Conservation (phyloP, 2,329 filamentous ascomycete species). For the Xenoacremonium recifei region DNA sequence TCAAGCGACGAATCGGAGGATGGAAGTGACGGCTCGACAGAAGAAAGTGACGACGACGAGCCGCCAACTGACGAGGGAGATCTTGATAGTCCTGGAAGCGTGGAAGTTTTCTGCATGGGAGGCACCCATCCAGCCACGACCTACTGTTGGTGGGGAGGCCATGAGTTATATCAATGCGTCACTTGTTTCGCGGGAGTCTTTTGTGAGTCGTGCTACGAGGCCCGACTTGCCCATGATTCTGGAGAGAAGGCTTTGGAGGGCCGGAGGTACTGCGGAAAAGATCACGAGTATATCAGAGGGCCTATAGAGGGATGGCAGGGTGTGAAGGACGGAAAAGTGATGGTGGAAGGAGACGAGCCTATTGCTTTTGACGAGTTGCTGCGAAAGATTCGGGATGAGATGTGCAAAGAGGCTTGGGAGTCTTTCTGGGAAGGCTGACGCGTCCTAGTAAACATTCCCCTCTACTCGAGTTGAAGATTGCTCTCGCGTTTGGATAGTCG, state of each 20-base stretch:
- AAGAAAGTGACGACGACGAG: constrained; percentile 1
- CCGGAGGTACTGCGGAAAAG: constrained; percentile 11
- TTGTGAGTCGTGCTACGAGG: constrained; percentile 15
- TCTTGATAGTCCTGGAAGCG: background rate
- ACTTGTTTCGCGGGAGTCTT: constrained; percentile 6
- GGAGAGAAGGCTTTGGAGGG: constrained; percentile 6
- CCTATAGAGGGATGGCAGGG: constrained; percentile 18
- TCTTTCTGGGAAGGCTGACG: constrained; percentile 9
- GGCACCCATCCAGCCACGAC: constrained; percentile 3
- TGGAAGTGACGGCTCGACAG: background rate
- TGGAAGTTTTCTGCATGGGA: constrained; percentile 6
- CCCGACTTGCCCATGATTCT: constrained; percentile 7
- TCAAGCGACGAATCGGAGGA: background rate
- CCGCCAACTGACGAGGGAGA: constrained; percentile 14
- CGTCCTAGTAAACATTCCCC: too few relatives aligned
- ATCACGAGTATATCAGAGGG: constrained; percentile 14
- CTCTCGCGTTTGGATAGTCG: too few relatives aligned
- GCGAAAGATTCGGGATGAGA: constrained; percentile 6
- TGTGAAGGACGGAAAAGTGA: constrained; percentile 15
- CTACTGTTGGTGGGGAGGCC: constrained; percentile 14
- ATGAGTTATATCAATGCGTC: constrained; percentile 11
- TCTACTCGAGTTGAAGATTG: too few relatives aligned
- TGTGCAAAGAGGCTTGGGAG: constrained; percentile 13
- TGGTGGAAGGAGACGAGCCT: constrained; percentile 16
- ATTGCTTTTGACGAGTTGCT: constrained; percentile 14